Base-by-base conservation (phyloP, 768 basidiomycete genomes). In the Asterophora parasitica region DNA sequence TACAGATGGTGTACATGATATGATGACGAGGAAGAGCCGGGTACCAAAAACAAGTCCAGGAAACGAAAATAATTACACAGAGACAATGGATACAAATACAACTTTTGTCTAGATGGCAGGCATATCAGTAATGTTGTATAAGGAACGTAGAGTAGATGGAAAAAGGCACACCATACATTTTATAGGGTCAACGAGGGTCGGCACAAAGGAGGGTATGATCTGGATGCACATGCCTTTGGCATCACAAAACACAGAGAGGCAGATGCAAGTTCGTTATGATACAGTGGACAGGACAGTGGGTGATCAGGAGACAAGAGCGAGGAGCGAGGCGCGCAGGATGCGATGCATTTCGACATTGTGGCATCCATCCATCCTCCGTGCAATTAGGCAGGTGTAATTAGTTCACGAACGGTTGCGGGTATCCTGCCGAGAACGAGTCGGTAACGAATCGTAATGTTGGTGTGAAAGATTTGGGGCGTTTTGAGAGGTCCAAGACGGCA, bases 371-470 rank as follows among this genome's bases (percentile, higher is more conserved):
- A 23, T 34, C 44, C 32, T 48, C 36, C 38, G 12, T 27, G 35
- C 19, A n/a, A 53, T 53, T 47, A 46, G 16, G 26, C 30, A 42
- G 3, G 23, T 19, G 46, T 51, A 53, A 54, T 54, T 46, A 52
- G 33, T 61, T 58, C 62, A 61, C 58, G 58, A 60, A 63, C 61
- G 58, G 59, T 63, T 68, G 69, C 61, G 59, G 69, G 68, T 73
- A 73, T 73, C 39, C 46, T 64, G 65, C 58, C 53, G 62, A 56
- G 58, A 63, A 64, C 51, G 50, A 56, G 33, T 17, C 15, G 31
- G 34, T 42, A 20, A 36, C 15, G 23, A 23, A 23, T 23, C 23
- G 23, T 23, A 23, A 23, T 3, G 23, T 23, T 19, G 15, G 41
- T 47, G 27, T 39, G 33, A 44, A 15, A 26, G 30, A 33, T 43